Percentiles rank a stretch among this genome's conserved stretches.
These are phyloP conservation scores for Stipa capillata DNA, from an alignment of 176 grass and related monocot genomes.

Conservation along the genomic window DNA sequence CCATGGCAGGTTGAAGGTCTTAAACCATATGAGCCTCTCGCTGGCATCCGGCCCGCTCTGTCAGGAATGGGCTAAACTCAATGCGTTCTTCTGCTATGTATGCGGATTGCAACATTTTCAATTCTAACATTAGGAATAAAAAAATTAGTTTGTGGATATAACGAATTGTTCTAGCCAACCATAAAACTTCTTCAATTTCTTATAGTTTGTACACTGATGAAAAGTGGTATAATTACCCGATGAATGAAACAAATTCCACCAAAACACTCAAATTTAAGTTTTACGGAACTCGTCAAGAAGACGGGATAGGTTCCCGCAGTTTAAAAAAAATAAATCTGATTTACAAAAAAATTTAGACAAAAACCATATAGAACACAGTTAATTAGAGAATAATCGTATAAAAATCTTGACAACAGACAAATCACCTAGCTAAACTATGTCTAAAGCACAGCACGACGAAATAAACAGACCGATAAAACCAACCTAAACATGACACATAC, in stretches of 20 bases:
- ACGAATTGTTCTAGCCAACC: not conserved
- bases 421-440: too few species aligned
- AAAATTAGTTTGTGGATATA: not conserved
- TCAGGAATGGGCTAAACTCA: not conserved
- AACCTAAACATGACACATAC: too few species aligned
- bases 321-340: too few species aligned
- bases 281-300: too few species aligned
- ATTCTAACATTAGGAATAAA: not conserved
- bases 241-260: not conserved
- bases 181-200: not conserved
- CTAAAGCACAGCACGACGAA: too few species aligned
- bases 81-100: not conserved
- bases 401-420: too few species aligned
- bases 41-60: not conserved
- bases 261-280: too few species aligned
- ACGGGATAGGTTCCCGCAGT: too few species aligned
- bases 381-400: too few species aligned
- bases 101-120: not conserved
- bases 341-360: too few species aligned
- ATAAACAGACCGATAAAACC: too few species aligned
- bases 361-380: too few species aligned
- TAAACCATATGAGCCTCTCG: not conserved
- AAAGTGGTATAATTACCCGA: not conserved
- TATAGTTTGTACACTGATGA: not conserved
- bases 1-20: constrained; percentile 9